phyloP scores from a whole-genome alignment of 2,329 filamentous ascomycete genomes.

The Fusarium sp. region DNA sequence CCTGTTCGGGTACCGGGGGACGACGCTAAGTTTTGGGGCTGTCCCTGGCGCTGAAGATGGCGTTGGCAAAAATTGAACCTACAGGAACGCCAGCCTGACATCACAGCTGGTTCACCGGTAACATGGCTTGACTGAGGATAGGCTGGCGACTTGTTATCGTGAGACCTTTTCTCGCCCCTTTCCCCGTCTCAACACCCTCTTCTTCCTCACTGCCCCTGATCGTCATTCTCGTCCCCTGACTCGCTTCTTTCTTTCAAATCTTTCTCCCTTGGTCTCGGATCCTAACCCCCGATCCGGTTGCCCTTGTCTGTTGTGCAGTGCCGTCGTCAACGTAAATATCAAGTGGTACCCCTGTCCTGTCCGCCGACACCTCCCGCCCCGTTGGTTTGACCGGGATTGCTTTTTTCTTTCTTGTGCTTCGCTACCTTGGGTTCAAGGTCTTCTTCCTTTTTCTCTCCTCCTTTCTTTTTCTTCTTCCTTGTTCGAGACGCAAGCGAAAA shows the following conservation, averaged over 20 bases:
- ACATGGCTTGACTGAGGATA: background rate
- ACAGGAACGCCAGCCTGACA: slow-evolving; percentile 20
- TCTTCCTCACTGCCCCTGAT: slow-evolving; percentile 25
- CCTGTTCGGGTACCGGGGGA: slow-evolving; percentile 9
- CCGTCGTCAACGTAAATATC: slow-evolving; percentile 8
- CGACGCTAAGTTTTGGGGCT: slow-evolving; percentile 21
- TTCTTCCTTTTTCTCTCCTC: slow-evolving; percentile 6
- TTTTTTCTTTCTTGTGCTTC: slow-evolving; percentile 25
- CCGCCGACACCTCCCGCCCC: slow-evolving; percentile 14
- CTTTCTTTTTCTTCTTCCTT: slow-evolving; percentile 1
- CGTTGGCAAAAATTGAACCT: slow-evolving; percentile 25
- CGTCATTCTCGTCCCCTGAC: slow-evolving; percentile 25
- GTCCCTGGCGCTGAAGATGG: slow-evolving; percentile 29
- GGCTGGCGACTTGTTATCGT: slow-evolving; percentile 8
- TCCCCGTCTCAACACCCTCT: slow-evolving; percentile 14
- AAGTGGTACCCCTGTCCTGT: slow-evolving; percentile 22
- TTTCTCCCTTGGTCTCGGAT: slow-evolving; percentile 17
- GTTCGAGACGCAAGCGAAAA: slow-evolving; percentile 7
- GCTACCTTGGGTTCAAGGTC: slow-evolving; percentile 2
- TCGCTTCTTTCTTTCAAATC: slow-evolving; percentile 19
- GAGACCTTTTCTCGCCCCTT: slow-evolving; percentile 7
- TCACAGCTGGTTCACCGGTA: slow-evolving; percentile 22
- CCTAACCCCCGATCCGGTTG: slow-evolving; percentile 24
- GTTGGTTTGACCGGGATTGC: slow-evolving; percentile 35
- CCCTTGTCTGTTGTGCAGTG: slow-evolving; percentile 20